Conservation (phyloP, 2,329 filamentous ascomycete species). For the Fusarium camptoceras region DNA sequence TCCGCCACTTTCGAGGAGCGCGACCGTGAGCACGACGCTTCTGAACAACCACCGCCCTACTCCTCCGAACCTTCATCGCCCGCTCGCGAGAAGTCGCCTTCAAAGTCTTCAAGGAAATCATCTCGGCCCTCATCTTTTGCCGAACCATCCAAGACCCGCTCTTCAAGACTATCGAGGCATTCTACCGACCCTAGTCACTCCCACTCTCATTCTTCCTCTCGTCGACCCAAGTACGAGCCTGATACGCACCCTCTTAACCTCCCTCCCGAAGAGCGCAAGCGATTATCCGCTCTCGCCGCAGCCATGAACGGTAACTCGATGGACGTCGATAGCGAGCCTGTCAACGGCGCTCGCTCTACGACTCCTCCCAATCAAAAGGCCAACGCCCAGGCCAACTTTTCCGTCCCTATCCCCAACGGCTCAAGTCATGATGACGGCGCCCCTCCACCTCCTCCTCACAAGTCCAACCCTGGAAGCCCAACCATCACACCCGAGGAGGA, state of each 20-base stretch:
- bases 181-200: constrained; percentile 59
- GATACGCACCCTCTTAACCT: constrained; percentile 91
- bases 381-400: constrained; percentile 59
- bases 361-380: constrained; percentile 61
- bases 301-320: constrained; percentile 74
- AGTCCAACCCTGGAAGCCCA: constrained; percentile 71
- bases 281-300: constrained; percentile 74
- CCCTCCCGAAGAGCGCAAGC: constrained; percentile 86
- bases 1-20: constrained; percentile 51
- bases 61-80: constrained; percentile 53
- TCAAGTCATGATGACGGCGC: constrained; percentile 58
- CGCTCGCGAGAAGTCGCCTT: constrained; percentile 54
- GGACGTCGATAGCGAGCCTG: constrained; percentile 78
- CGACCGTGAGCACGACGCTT: constrained; percentile 50
- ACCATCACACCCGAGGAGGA: constrained; percentile 72
- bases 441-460: constrained; percentile 79
- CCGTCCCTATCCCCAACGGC: constrained; percentile 65
- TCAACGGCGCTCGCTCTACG: constrained; percentile 58
- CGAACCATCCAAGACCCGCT: constrained; percentile 51
- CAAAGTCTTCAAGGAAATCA: constrained; percentile 49
- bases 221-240: constrained; percentile 68
- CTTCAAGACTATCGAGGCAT: constrained; percentile 61
- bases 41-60: constrained; percentile 50
- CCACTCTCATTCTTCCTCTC: constrained; percentile 58
- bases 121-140: constrained; percentile 50